phyloP scores from a whole-genome alignment of 2,329 filamentous ascomycete genomes.

The Albifimbria verrucaria region DNA sequence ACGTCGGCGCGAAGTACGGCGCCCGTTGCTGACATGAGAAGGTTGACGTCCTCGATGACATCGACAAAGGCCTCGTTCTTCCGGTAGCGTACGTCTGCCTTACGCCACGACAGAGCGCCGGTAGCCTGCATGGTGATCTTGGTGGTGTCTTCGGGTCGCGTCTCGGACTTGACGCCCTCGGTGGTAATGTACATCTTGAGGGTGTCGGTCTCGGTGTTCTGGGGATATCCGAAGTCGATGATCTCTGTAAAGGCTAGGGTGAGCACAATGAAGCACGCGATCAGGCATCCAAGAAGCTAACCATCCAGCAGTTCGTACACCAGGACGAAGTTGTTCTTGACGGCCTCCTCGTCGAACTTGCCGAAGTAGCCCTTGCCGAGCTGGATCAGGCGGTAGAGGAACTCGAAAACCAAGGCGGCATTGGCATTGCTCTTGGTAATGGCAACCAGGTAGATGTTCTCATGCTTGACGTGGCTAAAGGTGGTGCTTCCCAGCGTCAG shows the following conservation, averaged over 20 bases:
- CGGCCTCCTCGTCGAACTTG: conserved; percentile 98
- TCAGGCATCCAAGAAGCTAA: conserved; percentile 41
- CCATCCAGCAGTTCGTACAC: conserved; percentile 96
- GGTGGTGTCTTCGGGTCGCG: conserved; percentile 83
- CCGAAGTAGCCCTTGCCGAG: conserved; percentile 95
- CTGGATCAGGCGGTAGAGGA: conserved; percentile 86
- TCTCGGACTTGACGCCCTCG: conserved; percentile 92
- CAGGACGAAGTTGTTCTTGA: conserved; percentile 99
- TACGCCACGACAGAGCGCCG: conserved; percentile 92
- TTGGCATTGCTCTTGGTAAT: conserved; percentile 99
- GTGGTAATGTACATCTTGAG: conserved; percentile 99
- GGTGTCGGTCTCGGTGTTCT: conserved; percentile 98
- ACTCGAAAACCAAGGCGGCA: conserved; percentile 96
- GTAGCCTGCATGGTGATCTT: conserved; percentile 99
- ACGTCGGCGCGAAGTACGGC: conserved; percentile 94
- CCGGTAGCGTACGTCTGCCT: conserved; percentile 96
- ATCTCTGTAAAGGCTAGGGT: too few species aligned
- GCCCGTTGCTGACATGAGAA: conserved; percentile 97
- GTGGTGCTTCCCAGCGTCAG: conserved; percentile 96
- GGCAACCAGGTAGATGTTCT: conserved; percentile 97
- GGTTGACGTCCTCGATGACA: conserved; percentile 97
- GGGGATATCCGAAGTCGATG: conserved; percentile 96
- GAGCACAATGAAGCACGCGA: too few species aligned
- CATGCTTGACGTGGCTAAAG: conserved; percentile 99
- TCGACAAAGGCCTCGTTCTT: conserved; percentile 99